These are phyloP conservation scores for Rugonectria rugulosa DNA, from an alignment of 2,329 filamentous ascomycete genomes.

Conservation along the genomic window DNA sequence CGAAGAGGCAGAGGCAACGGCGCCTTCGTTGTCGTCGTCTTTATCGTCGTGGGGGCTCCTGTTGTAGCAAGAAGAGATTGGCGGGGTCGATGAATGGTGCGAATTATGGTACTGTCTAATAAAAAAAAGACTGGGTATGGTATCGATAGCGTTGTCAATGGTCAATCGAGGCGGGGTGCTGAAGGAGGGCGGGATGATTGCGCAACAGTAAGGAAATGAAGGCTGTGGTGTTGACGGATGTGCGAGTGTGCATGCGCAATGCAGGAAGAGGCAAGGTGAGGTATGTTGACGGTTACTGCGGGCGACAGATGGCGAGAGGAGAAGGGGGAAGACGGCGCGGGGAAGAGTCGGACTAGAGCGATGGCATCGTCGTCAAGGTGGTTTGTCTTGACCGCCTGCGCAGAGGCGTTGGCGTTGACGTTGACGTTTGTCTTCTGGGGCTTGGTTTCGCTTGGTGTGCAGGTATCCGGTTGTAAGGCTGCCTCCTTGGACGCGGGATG, in stretches of 20 bases:
- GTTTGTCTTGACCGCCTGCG: background rate
- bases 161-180: slow-evolving; percentile 37
- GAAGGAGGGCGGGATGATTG: slow-evolving; percentile 19
- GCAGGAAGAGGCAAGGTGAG: too few species aligned
- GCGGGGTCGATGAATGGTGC: slow-evolving; percentile 14
- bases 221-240: slow-evolving; percentile 8
- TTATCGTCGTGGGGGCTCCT: background rate
- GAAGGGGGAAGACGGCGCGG: background rate
- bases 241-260: too few species aligned
- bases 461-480: slow-evolving; percentile 16
- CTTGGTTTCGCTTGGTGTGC: background rate
- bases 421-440: too few species aligned
- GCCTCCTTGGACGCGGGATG: slow-evolving; percentile 9
- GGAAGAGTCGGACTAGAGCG: slow-evolving; percentile 7
- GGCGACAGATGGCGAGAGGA: slow-evolving; percentile 22
- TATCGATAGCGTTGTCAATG: slow-evolving; percentile 35
- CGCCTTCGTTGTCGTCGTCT: slow-evolving; percentile 15
- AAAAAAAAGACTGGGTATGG: slow-evolving; percentile 27
- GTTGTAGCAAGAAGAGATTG: slow-evolving; percentile 6
- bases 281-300: slow-evolving; percentile 33
- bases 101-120: slow-evolving; percentile 11
- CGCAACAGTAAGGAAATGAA: slow-evolving; percentile 3
- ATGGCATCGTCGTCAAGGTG: slow-evolving; percentile 22
- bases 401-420: background rate
- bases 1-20: slow-evolving; percentile 21